A percentile compares a stretch with the other conserved stretches of the same genome.
Evolutionary conservation across 208 protist species (phyloP).

Genomic region (Leishmania braziliensis): DNA sequence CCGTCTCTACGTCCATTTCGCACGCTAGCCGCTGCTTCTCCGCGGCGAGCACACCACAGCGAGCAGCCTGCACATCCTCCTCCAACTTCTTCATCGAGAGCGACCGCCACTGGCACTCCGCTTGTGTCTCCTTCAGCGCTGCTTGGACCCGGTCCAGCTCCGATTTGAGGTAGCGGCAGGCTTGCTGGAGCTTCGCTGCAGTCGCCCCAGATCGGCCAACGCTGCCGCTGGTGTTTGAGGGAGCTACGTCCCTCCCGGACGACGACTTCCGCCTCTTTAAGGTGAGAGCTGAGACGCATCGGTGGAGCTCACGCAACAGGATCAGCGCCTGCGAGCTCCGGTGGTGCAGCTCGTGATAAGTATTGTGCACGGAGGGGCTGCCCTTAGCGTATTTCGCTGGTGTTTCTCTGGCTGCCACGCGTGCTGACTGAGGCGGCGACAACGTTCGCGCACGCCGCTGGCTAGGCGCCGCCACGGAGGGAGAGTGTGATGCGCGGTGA

Average conservation of each 20-base stretch:
- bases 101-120: conserved; percentile 44
- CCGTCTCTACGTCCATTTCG: conserved; percentile 21
- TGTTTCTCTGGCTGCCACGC: background rate
- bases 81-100: conserved; percentile 36
- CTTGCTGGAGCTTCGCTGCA: conserved; percentile 34
- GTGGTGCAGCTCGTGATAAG: background rate
- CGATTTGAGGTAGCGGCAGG: conserved; percentile 48
- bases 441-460: background rate
- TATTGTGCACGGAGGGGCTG: background rate
- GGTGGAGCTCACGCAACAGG: conserved; percentile 4
- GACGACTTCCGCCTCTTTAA: background rate
- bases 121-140: conserved; percentile 29
- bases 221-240: background rate
- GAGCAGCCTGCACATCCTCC: conserved; percentile 20
- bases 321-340: conserved; percentile 1
- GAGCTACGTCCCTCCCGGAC: background rate
- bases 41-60: conserved; percentile 30
- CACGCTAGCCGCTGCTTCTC: conserved; percentile 35
- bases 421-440: background rate
- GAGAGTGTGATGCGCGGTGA: background rate
- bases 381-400: background rate
- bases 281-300: background rate
- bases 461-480: background rate
- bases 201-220: background rate
- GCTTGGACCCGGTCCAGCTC: conserved; percentile 4